Evolutionary conservation across 2,329 filamentous ascomycete genomes (phyloP).

Genomic region (Verticillium nubilum): DNA sequence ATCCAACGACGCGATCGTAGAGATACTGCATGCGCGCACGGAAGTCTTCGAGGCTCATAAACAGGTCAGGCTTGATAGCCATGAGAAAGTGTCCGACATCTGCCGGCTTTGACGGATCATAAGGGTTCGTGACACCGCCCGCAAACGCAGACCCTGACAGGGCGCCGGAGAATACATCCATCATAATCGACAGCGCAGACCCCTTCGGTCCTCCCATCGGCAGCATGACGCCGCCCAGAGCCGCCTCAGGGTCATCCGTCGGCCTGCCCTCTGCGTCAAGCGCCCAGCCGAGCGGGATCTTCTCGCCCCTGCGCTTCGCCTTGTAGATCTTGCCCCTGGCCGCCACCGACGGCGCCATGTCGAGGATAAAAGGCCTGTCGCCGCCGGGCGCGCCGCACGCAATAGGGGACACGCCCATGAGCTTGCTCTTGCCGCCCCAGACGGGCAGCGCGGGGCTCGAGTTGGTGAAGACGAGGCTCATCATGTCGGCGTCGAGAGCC

Average conservation of each 20-base stretch:
- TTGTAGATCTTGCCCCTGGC: conserved; percentile 71
- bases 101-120: conserved; percentile 62
- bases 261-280: conserved; percentile 62
- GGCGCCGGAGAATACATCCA: conserved; percentile 82
- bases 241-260: conserved; percentile 67
- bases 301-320: conserved; percentile 59
- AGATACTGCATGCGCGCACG: conserved; percentile 53
- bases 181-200: conserved; percentile 72
- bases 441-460: conserved; percentile 67
- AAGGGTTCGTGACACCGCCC: conserved; percentile 70
- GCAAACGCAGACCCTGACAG: conserved; percentile 74
- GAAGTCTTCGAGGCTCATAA: conserved; percentile 67
- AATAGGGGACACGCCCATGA: conserved; percentile 70
- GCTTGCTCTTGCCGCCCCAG: conserved; percentile 62
- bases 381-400: conserved; percentile 68
- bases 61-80: conserved; percentile 69
- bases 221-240: conserved; percentile 73
- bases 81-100: conserved; percentile 73
- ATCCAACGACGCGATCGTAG: conserved; percentile 46
- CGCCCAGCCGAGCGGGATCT: conserved; percentile 70
- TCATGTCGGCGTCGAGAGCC: conserved; percentile 66
- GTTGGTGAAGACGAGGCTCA: conserved; percentile 67
- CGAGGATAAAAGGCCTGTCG: conserved; percentile 62
- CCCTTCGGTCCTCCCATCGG: conserved; percentile 85
- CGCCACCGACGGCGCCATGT: conserved; percentile 67